These are phyloP conservation scores for Auriscalpium microsporum DNA, from an alignment of 768 basidiomycete genomes.

Conservation along the genomic window DNA sequence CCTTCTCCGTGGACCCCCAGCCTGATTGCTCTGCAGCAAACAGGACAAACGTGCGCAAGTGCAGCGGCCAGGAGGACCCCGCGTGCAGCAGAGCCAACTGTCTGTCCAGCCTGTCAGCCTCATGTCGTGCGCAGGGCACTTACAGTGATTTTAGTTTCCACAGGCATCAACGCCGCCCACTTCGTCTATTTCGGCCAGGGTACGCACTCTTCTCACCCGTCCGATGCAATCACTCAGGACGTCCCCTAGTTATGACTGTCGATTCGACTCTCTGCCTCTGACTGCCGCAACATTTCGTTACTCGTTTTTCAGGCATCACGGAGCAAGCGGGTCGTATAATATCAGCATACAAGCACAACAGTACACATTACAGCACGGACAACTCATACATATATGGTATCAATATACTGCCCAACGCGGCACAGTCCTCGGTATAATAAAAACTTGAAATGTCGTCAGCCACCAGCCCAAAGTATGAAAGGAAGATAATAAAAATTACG, in stretches of 20 bases:
- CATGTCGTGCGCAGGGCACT: background rate
- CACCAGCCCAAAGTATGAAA: conserved; percentile 4
- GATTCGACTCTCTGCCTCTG: conserved; percentile 12
- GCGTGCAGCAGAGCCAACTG: conserved; percentile 40
- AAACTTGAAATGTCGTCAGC: conserved; percentile 3
- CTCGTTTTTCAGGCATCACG: too few relatives aligned
- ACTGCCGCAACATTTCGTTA: background rate
- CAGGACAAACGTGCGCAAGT: conserved; percentile 29
- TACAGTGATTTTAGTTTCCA: conserved; percentile 28
- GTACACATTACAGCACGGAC: conserved; percentile 1
- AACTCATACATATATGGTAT: conserved; percentile 1
- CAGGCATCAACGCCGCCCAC: conserved; percentile 40
- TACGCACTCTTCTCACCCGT: conserved; percentile 12
- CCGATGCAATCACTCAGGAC: background rate
- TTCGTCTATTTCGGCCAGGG: conserved; percentile 38
- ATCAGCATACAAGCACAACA: background rate
- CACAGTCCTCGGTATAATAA: conserved; percentile 13
- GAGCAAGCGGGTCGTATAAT: too few relatives aligned
- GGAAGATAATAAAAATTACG: background rate
- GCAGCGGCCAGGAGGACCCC: conserved; percentile 37
- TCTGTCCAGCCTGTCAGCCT: conserved; percentile 18
- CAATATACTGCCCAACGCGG: conserved; percentile 1
- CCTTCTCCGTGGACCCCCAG: background rate
- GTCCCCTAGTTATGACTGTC: conserved; percentile 6
- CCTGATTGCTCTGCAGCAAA: background rate